phyloP scores from a whole-genome alignment of 176 grass and related monocot species.

The Oryza meridionalis region DNA sequence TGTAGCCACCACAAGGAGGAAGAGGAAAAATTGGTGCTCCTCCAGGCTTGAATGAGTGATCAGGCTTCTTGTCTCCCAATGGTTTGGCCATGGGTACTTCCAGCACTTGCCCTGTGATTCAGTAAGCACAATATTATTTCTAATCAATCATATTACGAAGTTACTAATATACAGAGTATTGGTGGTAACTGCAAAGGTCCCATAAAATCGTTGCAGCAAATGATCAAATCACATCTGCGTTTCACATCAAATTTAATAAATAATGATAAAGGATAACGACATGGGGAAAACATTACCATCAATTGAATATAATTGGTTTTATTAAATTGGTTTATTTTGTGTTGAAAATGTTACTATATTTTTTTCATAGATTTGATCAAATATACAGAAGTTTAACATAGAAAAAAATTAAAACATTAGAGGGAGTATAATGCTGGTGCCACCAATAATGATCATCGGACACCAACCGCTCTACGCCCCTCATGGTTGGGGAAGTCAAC shows the following conservation, averaged over 20 bases:
- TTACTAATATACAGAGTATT: neutral
- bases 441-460: no score
- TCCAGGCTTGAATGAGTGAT: constrained; percentile 59
- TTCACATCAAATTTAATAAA: neutral
- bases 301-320: no score
- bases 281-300: constrained; percentile 36
- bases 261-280: constrained; percentile 4
- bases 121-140: neutral
- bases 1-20: constrained; percentile 64
- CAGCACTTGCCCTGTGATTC: constrained; percentile 69
- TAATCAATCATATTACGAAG: neutral
- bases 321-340: no score
- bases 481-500: no score
- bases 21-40: constrained; percentile 58
- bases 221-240: neutral
- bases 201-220: neutral
- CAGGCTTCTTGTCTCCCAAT: constrained; percentile 83
- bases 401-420: no score
- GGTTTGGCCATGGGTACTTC: constrained; percentile 93
- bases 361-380: no score
- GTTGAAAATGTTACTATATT: no score
- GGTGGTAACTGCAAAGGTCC: neutral
- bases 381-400: no score
- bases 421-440: no score
- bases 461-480: no score